Base-by-base conservation (phyloP, 1,139 yeast species). In the Magnusiomyces suaveolens region DNA sequence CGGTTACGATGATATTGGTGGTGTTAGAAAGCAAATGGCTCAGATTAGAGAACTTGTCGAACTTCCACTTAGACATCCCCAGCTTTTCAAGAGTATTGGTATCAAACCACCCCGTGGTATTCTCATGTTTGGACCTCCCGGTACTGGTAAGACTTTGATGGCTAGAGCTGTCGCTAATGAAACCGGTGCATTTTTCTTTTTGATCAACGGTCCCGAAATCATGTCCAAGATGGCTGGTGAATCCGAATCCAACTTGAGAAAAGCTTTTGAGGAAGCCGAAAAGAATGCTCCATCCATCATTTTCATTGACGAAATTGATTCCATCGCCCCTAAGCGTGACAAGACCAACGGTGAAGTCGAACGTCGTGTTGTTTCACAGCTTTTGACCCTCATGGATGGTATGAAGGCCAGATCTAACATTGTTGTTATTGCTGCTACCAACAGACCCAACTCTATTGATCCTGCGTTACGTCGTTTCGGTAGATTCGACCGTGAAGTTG, bases 161-260 rank as follows among this genome's bases (percentile, higher is more conserved):
- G 98, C 98, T 49, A 92, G 90, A 74, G 98, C 98, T 51, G 97
- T 92, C 63, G 97, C 98, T 50, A 90, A 97, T 55, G 97, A 92
- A 72, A 96, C 89, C 44, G 85, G 95, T 56, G 97, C 97, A 48
- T 92, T 90, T 72, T 92, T 92, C 73, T 90, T 92, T 62, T 86
- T 95, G 51, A 97, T 92, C 58, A 90, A 90, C 74, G 97, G 97
- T 64, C 97, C 98, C 43, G 97, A 92, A 74, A 80, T 90, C 68
- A 80, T 92, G 68, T 87, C 96, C 74, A 92, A 89, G 97, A 92
- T 96, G 95, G 89, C 88, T 70, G 98, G 98, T 79, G 97, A 92
- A 75, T 87, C 96, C 23, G 98, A 92, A 74, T 87, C 96, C 50
- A 89, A 89, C 69, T 89, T 92, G 66, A 86, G 97, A 75, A 97